phyloP scores from a whole-genome alignment of 495 filamentous ascomycete species.

The Paragyromitra xinjiangensis region DNA sequence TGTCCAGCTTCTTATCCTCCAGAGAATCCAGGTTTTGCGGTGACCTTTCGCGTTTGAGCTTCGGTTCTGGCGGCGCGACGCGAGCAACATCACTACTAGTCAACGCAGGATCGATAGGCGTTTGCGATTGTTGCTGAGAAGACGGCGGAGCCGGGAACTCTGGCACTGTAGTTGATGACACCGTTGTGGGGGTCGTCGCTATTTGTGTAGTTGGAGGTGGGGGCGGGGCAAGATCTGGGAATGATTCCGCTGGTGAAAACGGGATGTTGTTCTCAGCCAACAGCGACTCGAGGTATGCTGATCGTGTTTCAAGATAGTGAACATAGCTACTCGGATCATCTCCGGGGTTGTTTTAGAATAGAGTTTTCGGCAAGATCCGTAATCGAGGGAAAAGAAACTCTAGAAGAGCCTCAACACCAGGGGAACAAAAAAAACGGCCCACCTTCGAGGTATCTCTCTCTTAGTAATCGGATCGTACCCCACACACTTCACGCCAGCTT shows the following conservation, averaged over 20 bases:
- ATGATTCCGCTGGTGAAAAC: constrained; percentile 77
- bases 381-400: constrained; percentile 29
- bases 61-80: constrained; percentile 14
- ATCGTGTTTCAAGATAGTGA: constrained; percentile 87
- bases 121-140: constrained; percentile 32
- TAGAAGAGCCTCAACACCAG: constrained; percentile 20
- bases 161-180: constrained; percentile 59
- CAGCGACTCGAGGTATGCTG: constrained; percentile 82
- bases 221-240: constrained; percentile 72
- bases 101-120: constrained; percentile 50
- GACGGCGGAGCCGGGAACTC: constrained; percentile 56
- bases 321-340: constrained; percentile 73
- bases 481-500: constrained; percentile 86
- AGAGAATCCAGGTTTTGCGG: constrained; percentile 48
- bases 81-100: constrained; percentile 26
- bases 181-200: constrained; percentile 61
- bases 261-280: constrained; percentile 73
- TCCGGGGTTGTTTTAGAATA: constrained; percentile 46
- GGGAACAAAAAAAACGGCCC: constrained; percentile 55
- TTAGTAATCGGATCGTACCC: constrained; percentile 97
- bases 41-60: constrained; percentile 44
- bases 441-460: constrained; percentile 86
- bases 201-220: constrained; percentile 17
- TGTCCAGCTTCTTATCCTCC: constrained; percentile 64
- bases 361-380: constrained; percentile 34